Base-by-base conservation (phyloP, 768 basidiomycete species). In the Amanita rubescens region DNA sequence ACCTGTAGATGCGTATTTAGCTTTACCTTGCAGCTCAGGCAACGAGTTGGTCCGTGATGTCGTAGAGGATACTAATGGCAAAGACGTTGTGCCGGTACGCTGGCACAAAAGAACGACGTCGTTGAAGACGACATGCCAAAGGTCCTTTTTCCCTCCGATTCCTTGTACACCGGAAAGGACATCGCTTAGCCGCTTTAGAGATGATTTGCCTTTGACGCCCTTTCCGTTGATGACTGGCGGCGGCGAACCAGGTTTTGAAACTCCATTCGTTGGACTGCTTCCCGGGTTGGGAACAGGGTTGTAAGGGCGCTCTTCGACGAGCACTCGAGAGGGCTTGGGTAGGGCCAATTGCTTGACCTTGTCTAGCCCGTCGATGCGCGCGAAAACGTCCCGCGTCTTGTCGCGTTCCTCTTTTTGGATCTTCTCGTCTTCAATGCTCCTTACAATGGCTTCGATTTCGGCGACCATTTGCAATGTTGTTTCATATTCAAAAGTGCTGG, bases 401-500 rank as follows among this genome's bases (percentile, higher is more conserved):
- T 96, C 92, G 30, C 95, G 83, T 65, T 95, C 93, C 65, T 98
- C 95, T 68, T 92, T 91, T 65, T 90, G 87, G 52, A 93, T 89
- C 75, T 98, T 98, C 74, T 99, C 94, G 62, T 97, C 95, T 67
- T 99, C 95, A 53, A 99, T 97, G 57, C 89, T 90, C 42, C 95
- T 80, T 45, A 99, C 95, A 61, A 98, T 95, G 17, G 79, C 84
- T 71, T 99, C 96, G 6, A 99, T 90, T 67, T 98, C 94, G 17
- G 93, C 91, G 1, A 97, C 94, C 90, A 98, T 95, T 65, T 87
- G 86, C 38, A 95, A 73, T 11, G 94, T 96, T 63, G 87, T 88
- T 67, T 99, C 96, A 64, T 96, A 99, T 70, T 99, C 96, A 62
- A 87, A 94, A 3, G 94, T 93, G 58, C 91, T 94, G 2, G 96